Evolutionary conservation across 2,329 filamentous ascomycete genomes (phyloP), one percentile per base, ranked within the genome.

Genomic region (Diplodia seriata): DNA sequence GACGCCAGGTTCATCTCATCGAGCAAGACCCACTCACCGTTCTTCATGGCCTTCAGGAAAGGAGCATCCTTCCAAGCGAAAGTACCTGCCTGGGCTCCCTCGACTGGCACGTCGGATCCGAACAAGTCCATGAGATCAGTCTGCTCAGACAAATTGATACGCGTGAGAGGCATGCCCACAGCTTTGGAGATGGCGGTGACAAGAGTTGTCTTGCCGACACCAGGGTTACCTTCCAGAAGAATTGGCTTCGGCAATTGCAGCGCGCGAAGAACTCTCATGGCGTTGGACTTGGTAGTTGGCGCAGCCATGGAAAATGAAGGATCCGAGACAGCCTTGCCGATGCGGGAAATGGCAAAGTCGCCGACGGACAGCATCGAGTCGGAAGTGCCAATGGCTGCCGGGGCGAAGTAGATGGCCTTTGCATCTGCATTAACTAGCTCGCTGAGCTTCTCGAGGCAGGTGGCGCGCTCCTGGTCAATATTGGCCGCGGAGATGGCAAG

Each of bases 1-100:
- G 94, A 98, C 1, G 96, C 95, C 70, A 99, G 82, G 74, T 99
- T 99, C 95, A 99, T 99, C 82, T 99, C 95, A 75, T 99, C 95
- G 0, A 99, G 85, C 33, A 99, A 83, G 12, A 99, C 95, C 95
- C 95, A 99, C 73, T 97, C 92, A 33, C 95, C 95, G 68, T 88
- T 91, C 76, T 98, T 95, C 94, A 99, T 98, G 0, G 95, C 95
- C 76, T 93, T 91, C 23, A 99, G 83, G 76, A 99, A 98, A 0
- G 95, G 94, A 0, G 94, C 95, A 77, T 99, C 94, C 72, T 93
- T 88, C 95, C 95, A 99, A 1, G 92, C 90, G 75, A 99, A 99
- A 69, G 92, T 91, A 1, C 95, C 95, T 8, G 93, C 91, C 74
- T 91, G 89, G 0, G 91, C 93, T n/a, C 93, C 94, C 80, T 98